Conservation (phyloP, 2,329 filamentous ascomycete genomes). For the Trichophyton simii region DNA sequence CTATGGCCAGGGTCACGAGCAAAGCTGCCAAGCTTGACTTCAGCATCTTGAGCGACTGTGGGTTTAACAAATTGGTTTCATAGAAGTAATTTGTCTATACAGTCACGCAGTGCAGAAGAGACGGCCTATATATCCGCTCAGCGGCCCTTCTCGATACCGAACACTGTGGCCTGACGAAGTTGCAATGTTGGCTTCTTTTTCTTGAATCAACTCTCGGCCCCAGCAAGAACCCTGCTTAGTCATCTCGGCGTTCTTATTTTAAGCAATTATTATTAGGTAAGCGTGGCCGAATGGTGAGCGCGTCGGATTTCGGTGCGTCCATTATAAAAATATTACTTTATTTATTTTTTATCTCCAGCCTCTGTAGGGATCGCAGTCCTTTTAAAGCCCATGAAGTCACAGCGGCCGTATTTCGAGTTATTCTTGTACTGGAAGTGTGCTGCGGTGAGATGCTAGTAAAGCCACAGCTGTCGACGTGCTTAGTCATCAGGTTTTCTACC, state of each 20-base stretch:
- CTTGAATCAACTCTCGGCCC: not conserved
- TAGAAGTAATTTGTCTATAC: not conserved
- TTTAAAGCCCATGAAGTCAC: no score
- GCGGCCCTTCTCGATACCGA: not conserved
- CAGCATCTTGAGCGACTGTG: conserved; percentile 19
- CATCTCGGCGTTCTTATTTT: not conserved
- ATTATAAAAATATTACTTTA: no score
- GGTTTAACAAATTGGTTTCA: not conserved
- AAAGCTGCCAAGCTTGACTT: conserved; percentile 32
- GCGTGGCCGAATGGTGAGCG: no score
- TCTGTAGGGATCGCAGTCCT: no score
- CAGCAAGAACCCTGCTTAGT: not conserved
- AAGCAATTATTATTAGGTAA: no score
- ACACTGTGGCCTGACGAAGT: not conserved
- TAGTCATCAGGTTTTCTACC: no score
- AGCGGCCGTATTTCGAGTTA: no score
- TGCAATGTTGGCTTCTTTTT: conserved; percentile 1
- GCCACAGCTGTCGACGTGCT: no score
- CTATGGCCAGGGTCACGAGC: conserved; percentile 50
- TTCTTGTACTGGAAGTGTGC: no score
- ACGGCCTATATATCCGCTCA: not conserved
- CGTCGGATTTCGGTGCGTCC: no score
- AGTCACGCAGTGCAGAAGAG: not conserved
- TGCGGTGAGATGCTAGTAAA: no score
- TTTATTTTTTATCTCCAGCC: no score